These are phyloP conservation scores for Trichoderma atroviride DNA, from an alignment of 2,329 filamentous ascomycete species.

Conservation along the genomic window DNA sequence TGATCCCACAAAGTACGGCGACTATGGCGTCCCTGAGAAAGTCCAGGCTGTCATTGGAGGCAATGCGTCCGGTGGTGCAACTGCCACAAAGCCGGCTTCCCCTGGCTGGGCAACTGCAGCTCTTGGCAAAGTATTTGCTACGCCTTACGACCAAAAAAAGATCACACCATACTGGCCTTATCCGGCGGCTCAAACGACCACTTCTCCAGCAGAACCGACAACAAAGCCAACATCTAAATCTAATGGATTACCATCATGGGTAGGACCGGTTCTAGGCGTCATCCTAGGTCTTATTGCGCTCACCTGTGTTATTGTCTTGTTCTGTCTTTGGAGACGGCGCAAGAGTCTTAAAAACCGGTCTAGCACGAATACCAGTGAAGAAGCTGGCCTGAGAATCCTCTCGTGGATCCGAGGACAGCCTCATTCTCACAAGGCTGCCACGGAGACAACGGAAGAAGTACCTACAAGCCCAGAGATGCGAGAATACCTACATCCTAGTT, in stretches of 20 bases:
- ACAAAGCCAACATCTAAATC: conserved; percentile 26
- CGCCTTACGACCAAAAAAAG: conserved; percentile 57
- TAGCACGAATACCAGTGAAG: conserved; percentile 48
- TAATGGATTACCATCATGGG: conserved; percentile 55
- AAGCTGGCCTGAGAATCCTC: conserved; percentile 51
- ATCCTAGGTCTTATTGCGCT: conserved; percentile 61
- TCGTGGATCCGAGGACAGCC: conserved; percentile 56
- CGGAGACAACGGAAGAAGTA: conserved; percentile 49
- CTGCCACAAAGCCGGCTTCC: conserved; percentile 63
- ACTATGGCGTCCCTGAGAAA: conserved; percentile 70
- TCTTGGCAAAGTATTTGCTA: conserved; percentile 58
- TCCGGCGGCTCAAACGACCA: conserved; percentile 35
- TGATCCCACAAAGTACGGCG: conserved; percentile 61
- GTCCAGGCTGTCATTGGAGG: conserved; percentile 71
- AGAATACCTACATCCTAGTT: conserved; percentile 34
- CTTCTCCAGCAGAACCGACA: conserved; percentile 29
- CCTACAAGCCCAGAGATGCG: conserved; percentile 46
- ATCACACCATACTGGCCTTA: conserved; percentile 67
- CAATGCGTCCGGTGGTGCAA: conserved; percentile 67
- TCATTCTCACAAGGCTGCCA: conserved; percentile 47
- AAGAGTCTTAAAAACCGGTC: conserved; percentile 42
- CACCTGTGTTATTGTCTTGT: conserved; percentile 52
- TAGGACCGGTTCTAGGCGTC: conserved; percentile 64
- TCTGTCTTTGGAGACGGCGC: conserved; percentile 57
- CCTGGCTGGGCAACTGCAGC: conserved; percentile 55